phyloP scores from a whole-genome alignment of 2,329 filamentous ascomycete genomes.

The Colletotrichum siamense region DNA sequence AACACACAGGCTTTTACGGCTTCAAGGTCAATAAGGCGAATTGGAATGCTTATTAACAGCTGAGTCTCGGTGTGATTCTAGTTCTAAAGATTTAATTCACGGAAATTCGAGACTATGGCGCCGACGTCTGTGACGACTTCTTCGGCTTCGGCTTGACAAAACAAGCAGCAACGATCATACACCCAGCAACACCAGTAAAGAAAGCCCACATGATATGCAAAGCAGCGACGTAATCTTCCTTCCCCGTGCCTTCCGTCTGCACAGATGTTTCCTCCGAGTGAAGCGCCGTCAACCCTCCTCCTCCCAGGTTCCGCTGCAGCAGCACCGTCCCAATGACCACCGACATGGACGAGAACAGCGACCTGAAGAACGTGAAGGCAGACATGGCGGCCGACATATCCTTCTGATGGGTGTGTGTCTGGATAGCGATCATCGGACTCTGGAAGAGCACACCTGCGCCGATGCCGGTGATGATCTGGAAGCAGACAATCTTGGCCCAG shows the following conservation, averaged over 20 bases:
- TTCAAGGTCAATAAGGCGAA: too few relatives aligned
- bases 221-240: neutral
- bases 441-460: constrained; percentile 61
- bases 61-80: neutral
- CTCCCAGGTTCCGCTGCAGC: constrained; percentile 47
- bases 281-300: neutral
- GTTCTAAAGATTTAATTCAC: rapidly evolving
- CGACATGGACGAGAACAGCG: constrained; percentile 59
- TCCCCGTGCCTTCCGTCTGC: neutral
- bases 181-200: neutral
- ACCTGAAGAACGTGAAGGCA: constrained; percentile 58
- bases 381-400: constrained; percentile 61
- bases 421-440: constrained; percentile 58
- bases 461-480: constrained; percentile 52
- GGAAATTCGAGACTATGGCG: neutral
- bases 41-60: too few relatives aligned
- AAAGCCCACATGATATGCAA: constrained; percentile 14
- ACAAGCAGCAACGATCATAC: neutral
- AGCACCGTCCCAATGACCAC: constrained; percentile 65
- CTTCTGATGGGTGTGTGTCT: constrained; percentile 50
- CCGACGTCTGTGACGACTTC: neutral
- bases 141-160: constrained; percentile 6
- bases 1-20: too few relatives aligned
- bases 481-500: constrained; percentile 54
- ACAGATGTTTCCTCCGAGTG: neutral